These are phyloP conservation scores for Populus tremula DNA, from an alignment of 345 rosid species.

Conservation along the genomic window DNA sequence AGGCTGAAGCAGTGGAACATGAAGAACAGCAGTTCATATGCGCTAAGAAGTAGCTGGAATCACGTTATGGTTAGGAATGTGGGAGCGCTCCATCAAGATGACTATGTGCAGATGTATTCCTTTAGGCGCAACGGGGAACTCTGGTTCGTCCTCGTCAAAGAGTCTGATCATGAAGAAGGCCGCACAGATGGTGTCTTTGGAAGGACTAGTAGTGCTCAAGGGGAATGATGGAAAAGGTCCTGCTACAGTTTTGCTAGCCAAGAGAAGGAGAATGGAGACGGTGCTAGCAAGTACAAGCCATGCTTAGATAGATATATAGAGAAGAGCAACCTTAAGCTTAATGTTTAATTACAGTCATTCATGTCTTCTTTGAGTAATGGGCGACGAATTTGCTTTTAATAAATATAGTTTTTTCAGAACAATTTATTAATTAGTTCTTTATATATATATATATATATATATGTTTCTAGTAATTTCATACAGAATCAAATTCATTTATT, in stretches of 20 bases:
- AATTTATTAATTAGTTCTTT: too few relatives aligned
- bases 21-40: neutral
- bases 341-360: neutral
- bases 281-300: neutral
- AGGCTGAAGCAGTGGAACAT: neutral
- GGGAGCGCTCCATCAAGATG: neutral
- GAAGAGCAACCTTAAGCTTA: neutral
- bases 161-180: neutral
- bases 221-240: too few relatives aligned
- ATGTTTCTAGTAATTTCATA: too few relatives aligned
- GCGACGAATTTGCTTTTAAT: too few relatives aligned
- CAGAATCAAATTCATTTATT: too few relatives aligned
- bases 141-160: neutral
- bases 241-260: too few relatives aligned
- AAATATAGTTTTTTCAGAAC: neutral
- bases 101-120: neutral
- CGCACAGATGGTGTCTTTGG: neutral
- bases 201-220: neutral
- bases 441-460: too few relatives aligned
- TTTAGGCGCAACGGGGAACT: neutral
- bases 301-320: neutral
- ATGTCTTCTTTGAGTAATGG: neutral
- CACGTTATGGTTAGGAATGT: neutral
- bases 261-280: too few relatives aligned
- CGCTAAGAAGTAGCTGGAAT: neutral